phyloP scores from a whole-genome alignment of 805 yeast genomes.

The Yarrowia keelungensis region DNA sequence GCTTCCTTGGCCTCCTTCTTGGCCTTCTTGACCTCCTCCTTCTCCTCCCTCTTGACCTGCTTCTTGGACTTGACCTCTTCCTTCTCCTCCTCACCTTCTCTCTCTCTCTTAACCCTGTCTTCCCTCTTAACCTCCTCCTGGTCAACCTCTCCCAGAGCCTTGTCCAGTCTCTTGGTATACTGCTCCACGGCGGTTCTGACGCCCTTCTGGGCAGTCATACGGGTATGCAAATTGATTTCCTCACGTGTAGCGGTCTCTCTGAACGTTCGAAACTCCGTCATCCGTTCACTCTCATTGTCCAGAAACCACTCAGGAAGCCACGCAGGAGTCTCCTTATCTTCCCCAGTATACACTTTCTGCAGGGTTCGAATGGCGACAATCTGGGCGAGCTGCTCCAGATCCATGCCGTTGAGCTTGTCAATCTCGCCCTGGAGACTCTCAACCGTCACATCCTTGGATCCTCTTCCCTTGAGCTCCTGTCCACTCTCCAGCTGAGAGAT shows the following conservation, averaged over 20 bases:
- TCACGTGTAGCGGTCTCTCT: conserved; percentile 28
- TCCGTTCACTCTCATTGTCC: conserved; percentile 40
- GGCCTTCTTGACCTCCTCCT: not conserved
- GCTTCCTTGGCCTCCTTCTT: conserved; percentile 42
- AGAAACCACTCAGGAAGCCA: conserved; percentile 29
- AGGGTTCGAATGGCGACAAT: conserved; percentile 27
- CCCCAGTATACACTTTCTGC: conserved; percentile 40
- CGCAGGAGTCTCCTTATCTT: conserved; percentile 34
- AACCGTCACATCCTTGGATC: conserved; percentile 17
- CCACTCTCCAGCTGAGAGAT: conserved; percentile 3
- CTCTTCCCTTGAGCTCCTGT: conserved; percentile 18
- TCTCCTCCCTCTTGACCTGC: not conserved
- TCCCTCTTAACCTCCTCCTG: conserved; percentile 17
- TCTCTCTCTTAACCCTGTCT: no score
- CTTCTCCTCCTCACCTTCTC: conserved; percentile 18
- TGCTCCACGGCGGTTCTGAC: conserved; percentile 41
- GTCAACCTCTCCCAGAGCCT: conserved; percentile 39
- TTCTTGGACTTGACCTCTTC: not conserved
- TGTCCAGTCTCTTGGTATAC: conserved; percentile 38
- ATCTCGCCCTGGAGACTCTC: conserved; percentile 41
- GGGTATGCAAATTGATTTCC: conserved; percentile 43
- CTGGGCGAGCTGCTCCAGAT: conserved; percentile 38
- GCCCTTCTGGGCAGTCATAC: conserved; percentile 42
- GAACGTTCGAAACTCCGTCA: conserved; percentile 38
- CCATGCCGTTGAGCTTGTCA: conserved; percentile 42